Evolutionary conservation across 2,329 filamentous ascomycete genomes (phyloP), one percentile per base, ranked within the genome.

Genomic region (Colletotrichum melonis): DNA sequence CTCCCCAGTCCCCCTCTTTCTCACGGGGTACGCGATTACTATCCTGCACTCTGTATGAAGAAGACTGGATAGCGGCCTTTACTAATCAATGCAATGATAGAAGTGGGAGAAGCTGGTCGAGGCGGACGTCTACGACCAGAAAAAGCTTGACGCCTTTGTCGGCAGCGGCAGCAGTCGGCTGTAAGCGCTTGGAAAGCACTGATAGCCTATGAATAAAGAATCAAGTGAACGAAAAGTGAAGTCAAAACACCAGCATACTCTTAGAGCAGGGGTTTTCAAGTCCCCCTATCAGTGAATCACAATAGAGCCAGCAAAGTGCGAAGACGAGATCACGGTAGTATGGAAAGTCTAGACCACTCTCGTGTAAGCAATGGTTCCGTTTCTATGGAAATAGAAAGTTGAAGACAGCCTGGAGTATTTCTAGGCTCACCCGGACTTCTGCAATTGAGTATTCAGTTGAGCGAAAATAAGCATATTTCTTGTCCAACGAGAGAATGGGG

Each of bases 51-150:
- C 6, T 30, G 28, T 8, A 30, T 30, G 28, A 30, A 8, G 8
- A 30, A 30, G 28, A 30, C 28, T 30, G 28, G 6, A 8, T 30
- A 30, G 28, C 8, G 8, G 28, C 28, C 8, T 30, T 7, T 42
- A 42, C 38, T 42, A 42, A 42, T 16, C 16, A 0, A 42, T 42
- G 38, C 35, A 57, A 22, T 22, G 16, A 12, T 42, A 65, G 67
- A 65, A 66, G 60, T 73, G 71, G 71, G 71, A 73, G 62, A 70
- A 73, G 35, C 67, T 73, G 14, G 71, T 73, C 22, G 71, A 73
- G 60, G 71, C 71, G 6, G 71, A 73, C 46, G 71, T 73, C 28
- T 73, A 71, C 56, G 55, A 73, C 28, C 71, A 73, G 46, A 66
- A 71, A 49, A 73, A 73, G 62, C 71, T 73, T 12, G 71, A 73